Evolutionary conservation across 345 rosid species (phyloP), one percentile per base, ranked within the genome.

Genomic region (Ricinus communis): DNA sequence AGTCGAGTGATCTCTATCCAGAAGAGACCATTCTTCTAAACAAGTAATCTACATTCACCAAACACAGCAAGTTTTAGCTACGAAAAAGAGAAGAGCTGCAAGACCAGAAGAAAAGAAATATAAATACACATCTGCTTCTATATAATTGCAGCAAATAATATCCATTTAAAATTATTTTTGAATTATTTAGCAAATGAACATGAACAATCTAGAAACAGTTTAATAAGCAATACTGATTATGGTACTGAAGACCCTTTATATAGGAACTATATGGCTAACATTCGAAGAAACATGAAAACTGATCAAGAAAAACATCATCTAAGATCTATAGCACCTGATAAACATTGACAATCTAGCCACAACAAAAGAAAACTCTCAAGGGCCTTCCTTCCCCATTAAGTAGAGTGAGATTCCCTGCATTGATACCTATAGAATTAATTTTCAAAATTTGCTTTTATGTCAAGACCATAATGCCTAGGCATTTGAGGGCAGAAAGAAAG

Each of bases 11-110:
- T 85, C 90, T 78, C 82, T 81, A 65, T 94, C 96, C 51, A 91
- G 59, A 76, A 76, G 85, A 66, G 90, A 77, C 97, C 97, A 94
- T 68, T 83, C 86, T 77, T 94, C 97, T 75, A 94, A 78, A 78
- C 68, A 77, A 57, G 78, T 38, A 74, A 90, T 79, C 97, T 94
- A 74, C 77, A 76, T 40, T 75, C 65, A 73, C 19, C 69, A 74
- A 75, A 16, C 40, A 70, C 21, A 68, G 56, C 24, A 62, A 65
- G 50, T 1, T 13, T 76, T 45, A 73, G 61, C 36, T 52, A 66
- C 1, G 33, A 43, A 45, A 73, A 73, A n/a, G 50, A 63, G n/a
- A 58, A 75, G 40, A 22, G 43, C 63, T 27, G 31, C 22, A 33
- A 59, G 41, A 54, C 30, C 21, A 60, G 59, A 46, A 66, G 15